Base-by-base conservation (phyloP, 441 rosid species). In the Populus trichocarpa region DNA sequence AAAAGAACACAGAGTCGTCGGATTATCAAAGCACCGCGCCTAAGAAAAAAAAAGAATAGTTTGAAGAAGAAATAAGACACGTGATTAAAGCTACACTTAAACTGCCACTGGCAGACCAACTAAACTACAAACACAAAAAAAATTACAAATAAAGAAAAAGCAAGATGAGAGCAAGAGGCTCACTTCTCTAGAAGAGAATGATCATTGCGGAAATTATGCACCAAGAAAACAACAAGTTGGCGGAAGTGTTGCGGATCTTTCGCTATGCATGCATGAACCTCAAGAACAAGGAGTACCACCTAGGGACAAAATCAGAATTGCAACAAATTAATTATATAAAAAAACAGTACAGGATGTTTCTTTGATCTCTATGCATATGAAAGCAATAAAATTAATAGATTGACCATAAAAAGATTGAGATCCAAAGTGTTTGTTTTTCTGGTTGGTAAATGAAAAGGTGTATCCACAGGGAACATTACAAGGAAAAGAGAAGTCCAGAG, bases 1-100 rank as follows among this genome's bases (percentile, higher is more conserved):
- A 97, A 84, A 77, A 93, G 98, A 69, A 92, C 95, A 86, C 99
- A 97, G 72, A 97, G 91, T 81, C 96, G 87, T 82, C 99, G 94
- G 72, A 97, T 88, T 36, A 97, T 97, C 90, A 97, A 88, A 82
- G 99, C 98, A 86, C 99, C 99, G 63, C 99, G 99, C 93, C 99
- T 95, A 75, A 81, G 57, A 77, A 66, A 72, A 46, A 42, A 70
- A 0, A 71, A 10, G 20, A 8, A 61, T 16, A 64, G 53, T 72
- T 77, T 67, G 38, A 72, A 85, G 68, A 77, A 75, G 50, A 76
- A 79, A 77, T 59, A 40, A 69, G 61, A 69, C 0, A 30, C 23
- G 46, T 28, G 20, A 10, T 35, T 61, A 74, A n/a, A 76, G 63
- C 53, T 35, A 77, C 73, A 67, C 72, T 81, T 33, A 59, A 67